phyloP scores from a whole-genome alignment of 805 yeast genomes.

The Tetrapisispora fleetii region DNA sequence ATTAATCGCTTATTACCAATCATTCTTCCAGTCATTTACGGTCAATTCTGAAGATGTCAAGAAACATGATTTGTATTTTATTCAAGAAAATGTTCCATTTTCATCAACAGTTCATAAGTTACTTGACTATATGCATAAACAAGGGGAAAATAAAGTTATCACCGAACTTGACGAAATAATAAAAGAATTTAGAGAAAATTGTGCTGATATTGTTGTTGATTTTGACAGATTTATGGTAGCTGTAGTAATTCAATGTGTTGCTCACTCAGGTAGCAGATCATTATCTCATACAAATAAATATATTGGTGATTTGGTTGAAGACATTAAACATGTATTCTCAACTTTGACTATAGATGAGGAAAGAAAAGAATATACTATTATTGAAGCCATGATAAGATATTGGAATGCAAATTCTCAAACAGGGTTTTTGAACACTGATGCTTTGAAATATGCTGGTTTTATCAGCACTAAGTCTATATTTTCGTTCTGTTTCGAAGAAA shows the following conservation, averaged over 20 bases:
- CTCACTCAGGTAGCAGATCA: conserved; percentile 81
- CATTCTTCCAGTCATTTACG: conserved; percentile 18
- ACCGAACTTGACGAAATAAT: conserved; percentile 25
- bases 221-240: conserved; percentile 43
- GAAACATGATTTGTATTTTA: conserved; percentile 31
- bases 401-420: conserved; percentile 61
- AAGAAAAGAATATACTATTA: conserved; percentile 35
- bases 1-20: conserved; percentile 31
- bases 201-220: conserved; percentile 26
- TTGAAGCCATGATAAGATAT: conserved; percentile 47
- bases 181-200: conserved; percentile 24
- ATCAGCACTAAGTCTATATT: conserved; percentile 35
- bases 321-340: conserved; percentile 28
- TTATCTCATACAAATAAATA: conserved; percentile 63
- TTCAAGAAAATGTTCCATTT: conserved; percentile 31
- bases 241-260: conserved; percentile 57
- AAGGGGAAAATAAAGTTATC: conserved; percentile 22
- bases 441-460: conserved; percentile 38
- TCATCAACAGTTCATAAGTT: conserved; percentile 30
- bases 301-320: conserved; percentile 33
- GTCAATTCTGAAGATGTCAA: conserved; percentile 24
- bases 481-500: conserved; percentile 34
- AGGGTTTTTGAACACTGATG: conserved; percentile 50
- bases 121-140: conserved; percentile 31
- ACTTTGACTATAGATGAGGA: conserved; percentile 22